Evolutionary conservation across 805 yeast species (phyloP).

Genomic region (Candida boidinii): DNA sequence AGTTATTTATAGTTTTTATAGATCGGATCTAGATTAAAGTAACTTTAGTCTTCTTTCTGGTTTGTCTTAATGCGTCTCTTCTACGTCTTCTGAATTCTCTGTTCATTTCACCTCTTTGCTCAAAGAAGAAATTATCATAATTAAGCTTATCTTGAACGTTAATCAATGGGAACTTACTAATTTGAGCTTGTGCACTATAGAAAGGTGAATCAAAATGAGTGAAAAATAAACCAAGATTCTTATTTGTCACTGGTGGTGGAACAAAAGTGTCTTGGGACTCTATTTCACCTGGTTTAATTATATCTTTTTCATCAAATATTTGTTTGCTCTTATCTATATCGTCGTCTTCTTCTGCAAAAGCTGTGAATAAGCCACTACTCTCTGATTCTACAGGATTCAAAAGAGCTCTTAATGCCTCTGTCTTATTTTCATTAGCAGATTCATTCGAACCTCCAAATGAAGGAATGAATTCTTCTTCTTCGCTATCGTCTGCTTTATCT

Average conservation of each 20-base stretch:
- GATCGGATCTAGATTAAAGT: too few species aligned
- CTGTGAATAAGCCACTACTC: slow-evolving; percentile 28
- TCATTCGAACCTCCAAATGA: slow-evolving; percentile 31
- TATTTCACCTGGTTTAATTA: too few species aligned
- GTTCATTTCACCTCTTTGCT: slow-evolving; percentile 71
- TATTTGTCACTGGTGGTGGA: slow-evolving; percentile 12
- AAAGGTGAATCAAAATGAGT: slow-evolving; percentile 81
- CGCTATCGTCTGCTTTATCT: slow-evolving; percentile 4
- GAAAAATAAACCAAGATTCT: slow-evolving; percentile 59
- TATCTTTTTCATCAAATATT: slow-evolving; percentile 12
- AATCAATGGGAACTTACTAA: slow-evolving; percentile 43
- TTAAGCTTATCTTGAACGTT: slow-evolving; percentile 22
- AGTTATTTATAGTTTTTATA: too few species aligned
- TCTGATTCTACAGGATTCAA: slow-evolving; percentile 34
- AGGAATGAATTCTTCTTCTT: slow-evolving; percentile 44
- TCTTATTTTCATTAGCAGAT: slow-evolving; percentile 30
- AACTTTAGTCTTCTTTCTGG: slow-evolving; percentile 47
- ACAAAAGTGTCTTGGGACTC: too few species aligned
- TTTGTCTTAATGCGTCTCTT: slow-evolving; percentile 60
- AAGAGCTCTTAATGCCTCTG: slow-evolving; percentile 56
- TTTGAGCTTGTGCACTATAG: slow-evolving; percentile 74
- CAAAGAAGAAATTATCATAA: slow-evolving; percentile 79
- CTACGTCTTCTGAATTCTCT: slow-evolving; percentile 66
- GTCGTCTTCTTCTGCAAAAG: slow-evolving; percentile 34
- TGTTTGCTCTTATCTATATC: slow-evolving; percentile 33